Evolutionary conservation across 805 yeast genomes (phyloP).

Genomic region (Brettanomyces naardenensis): DNA sequence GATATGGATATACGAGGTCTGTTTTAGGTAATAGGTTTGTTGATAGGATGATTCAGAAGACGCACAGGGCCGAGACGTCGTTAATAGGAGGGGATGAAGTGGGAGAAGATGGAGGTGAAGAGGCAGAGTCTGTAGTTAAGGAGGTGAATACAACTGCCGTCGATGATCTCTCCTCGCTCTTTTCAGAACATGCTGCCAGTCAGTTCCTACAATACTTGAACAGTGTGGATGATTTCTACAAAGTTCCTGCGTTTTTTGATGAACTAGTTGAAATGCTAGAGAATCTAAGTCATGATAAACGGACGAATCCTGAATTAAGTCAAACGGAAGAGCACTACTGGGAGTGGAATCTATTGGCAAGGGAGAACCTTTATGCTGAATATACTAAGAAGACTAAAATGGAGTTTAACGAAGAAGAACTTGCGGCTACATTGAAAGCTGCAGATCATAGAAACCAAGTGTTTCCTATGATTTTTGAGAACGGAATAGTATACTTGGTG

Average conservation of each 20-base stretch:
- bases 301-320: slow-evolving; percentile 8
- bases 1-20: slow-evolving; percentile 18
- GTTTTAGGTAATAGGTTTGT: slow-evolving; percentile 16
- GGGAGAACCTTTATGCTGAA: slow-evolving; percentile 22
- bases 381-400: slow-evolving; percentile 19
- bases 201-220: slow-evolving; percentile 7
- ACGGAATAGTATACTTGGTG: slow-evolving; percentile 22
- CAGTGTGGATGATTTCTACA: slow-evolving; percentile 14
- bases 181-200: slow-evolving; percentile 4
- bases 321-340: slow-evolving; percentile 7
- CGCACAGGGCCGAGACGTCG: slow-evolving; percentile 3
- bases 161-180: slow-evolving; percentile 4
- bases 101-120: slow-evolving; percentile 8
- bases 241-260: slow-evolving; percentile 20
- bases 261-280: slow-evolving; percentile 24
- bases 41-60: slow-evolving; percentile 13
- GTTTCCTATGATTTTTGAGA: slow-evolving; percentile 24
- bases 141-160: neutral
- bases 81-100: neutral
- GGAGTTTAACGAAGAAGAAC: slow-evolving; percentile 25
- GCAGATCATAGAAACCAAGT: slow-evolving; percentile 23
- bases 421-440: slow-evolving; percentile 15
- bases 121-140: neutral
- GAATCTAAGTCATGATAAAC: slow-evolving; percentile 16
- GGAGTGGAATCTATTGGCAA: slow-evolving; percentile 17